A percentile compares a stretch with the other conserved stretches of the same genome.
phyloP scores from a whole-genome alignment of 2,329 filamentous ascomycete genomes.

The Xylariaceae sp. region DNA sequence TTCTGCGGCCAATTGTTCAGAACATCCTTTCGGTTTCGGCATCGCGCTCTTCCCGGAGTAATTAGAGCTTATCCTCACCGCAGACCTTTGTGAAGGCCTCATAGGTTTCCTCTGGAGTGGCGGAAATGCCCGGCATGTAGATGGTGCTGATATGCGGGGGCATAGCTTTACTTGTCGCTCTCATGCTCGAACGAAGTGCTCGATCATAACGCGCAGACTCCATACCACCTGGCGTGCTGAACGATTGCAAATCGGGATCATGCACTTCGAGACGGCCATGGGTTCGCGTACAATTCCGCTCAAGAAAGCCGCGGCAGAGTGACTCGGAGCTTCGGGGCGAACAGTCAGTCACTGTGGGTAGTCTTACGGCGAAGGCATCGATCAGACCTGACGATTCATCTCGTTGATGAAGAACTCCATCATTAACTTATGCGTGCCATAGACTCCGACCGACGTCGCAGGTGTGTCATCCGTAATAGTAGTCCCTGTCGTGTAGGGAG shows the following conservation, averaged over 20 bases:
- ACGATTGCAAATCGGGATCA: neutral
- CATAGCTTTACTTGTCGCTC: neutral
- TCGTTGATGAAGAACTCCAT: slow-evolving; percentile 57
- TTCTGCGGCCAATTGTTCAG: neutral
- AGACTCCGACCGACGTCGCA: slow-evolving; percentile 24
- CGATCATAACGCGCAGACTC: neutral
- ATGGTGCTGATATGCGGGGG: neutral
- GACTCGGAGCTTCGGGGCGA: slow-evolving; percentile 56
- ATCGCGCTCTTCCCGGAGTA: neutral
- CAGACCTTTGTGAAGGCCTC: neutral
- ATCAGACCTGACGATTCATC: slow-evolving; percentile 49
- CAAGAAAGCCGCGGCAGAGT: slow-evolving; percentile 57
- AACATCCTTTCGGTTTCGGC: neutral
- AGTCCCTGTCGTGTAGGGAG: neutral
- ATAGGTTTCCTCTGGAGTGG: neutral
- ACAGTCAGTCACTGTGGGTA: slow-evolving; percentile 61
- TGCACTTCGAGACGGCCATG: neutral
- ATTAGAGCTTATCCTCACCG: neutral
- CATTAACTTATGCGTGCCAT: slow-evolving; percentile 60
- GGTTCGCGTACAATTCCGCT: slow-evolving; percentile 61
- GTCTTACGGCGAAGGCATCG: slow-evolving; percentile 52
- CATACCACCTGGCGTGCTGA: neutral
- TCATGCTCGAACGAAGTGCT: neutral
- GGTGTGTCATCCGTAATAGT: neutral
- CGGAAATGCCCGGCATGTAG: neutral